A percentile compares a stretch with the other conserved stretches of the same genome.
phyloP scores from a whole-genome alignment of 495 filamentous ascomycete genomes.

The Clohesyomyces aquaticus region DNA sequence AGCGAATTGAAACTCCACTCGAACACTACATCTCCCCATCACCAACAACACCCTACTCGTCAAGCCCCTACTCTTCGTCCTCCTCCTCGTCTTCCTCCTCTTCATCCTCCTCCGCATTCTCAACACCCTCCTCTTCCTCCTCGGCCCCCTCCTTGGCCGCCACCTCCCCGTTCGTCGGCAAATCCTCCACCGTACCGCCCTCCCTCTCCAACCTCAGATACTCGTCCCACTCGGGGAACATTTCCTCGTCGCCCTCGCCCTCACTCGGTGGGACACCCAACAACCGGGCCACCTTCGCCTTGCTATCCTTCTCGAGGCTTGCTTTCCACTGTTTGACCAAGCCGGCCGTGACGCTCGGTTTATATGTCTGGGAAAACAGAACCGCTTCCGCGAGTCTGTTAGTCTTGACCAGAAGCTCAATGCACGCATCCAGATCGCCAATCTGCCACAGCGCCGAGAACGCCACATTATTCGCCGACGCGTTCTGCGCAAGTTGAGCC shows the following conservation, averaged over 20 bases:
- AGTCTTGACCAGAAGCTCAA: conserved; percentile 77
- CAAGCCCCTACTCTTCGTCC: not conserved
- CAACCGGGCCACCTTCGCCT: conserved; percentile 77
- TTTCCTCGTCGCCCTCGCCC: conserved; percentile 74
- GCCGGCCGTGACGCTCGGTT: conserved; percentile 72
- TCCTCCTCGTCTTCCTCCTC: conserved; percentile 18
- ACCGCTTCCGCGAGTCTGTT: conserved; percentile 81
- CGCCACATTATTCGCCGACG: conserved; percentile 85
- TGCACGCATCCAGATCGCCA: conserved; percentile 78
- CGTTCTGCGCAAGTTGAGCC: conserved; percentile 70
- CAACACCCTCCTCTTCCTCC: conserved; percentile 32
- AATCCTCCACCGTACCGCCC: conserved; percentile 47
- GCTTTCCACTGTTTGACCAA: conserved; percentile 79
- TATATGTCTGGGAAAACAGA: conserved; percentile 92
- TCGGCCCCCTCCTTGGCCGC: conserved; percentile 25
- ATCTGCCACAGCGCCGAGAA: conserved; percentile 90
- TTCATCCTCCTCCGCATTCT: conserved; percentile 36
- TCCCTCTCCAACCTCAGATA: conserved; percentile 80
- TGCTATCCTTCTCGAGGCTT: conserved; percentile 74
- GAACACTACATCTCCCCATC: too few relatives aligned
- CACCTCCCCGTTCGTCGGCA: conserved; percentile 32
- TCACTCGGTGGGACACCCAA: conserved; percentile 75
- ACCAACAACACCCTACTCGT: not conserved
- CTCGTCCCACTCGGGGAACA: conserved; percentile 96
- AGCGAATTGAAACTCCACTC: too few relatives aligned